Evolutionary conservation across 371 early-diverging fungal genomes (phyloP).

Genomic region (Apophysomyces elegans): DNA sequence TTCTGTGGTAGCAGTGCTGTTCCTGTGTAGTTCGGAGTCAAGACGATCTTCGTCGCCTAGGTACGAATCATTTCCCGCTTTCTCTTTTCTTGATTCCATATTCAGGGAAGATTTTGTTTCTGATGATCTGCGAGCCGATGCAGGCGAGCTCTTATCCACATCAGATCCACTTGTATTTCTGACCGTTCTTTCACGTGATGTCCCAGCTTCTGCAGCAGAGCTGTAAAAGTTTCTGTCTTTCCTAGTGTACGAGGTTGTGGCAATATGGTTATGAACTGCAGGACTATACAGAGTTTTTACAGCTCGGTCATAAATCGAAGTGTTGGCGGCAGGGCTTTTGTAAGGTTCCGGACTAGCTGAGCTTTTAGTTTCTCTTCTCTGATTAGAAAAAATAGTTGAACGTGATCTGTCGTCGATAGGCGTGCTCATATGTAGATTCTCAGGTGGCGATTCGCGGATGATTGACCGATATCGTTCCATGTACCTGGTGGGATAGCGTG

Average conservation of each 20-base stretch:
- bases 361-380: slow-evolving; percentile 2
- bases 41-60: not conserved
- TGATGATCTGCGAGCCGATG: not conserved
- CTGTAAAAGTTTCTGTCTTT: not conserved
- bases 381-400: not conserved
- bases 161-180: not conserved
- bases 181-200: not conserved
- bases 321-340: not conserved
- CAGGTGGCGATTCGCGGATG: slow-evolving; percentile 25
- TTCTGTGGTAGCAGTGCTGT: not conserved
- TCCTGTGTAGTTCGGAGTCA: not conserved
- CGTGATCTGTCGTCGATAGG: slow-evolving; percentile 13
- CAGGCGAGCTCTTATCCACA: not conserved
- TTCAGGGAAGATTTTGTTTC: not conserved
- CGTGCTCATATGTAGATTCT: slow-evolving; percentile 13
- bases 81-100: not conserved
- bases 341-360: not conserved
- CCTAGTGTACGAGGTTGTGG: not conserved
- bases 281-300: slow-evolving; percentile 3
- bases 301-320: not conserved
- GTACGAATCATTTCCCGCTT: not conserved
- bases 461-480: slow-evolving; percentile 24
- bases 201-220: not conserved
- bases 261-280: not conserved
- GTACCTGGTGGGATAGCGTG: slow-evolving; percentile 3